A percentile compares a stretch with the other conserved stretches of the same genome.
These are phyloP conservation scores for Fusarium begoniae DNA, from an alignment of 2,329 filamentous ascomycete species.

Conservation along the genomic window DNA sequence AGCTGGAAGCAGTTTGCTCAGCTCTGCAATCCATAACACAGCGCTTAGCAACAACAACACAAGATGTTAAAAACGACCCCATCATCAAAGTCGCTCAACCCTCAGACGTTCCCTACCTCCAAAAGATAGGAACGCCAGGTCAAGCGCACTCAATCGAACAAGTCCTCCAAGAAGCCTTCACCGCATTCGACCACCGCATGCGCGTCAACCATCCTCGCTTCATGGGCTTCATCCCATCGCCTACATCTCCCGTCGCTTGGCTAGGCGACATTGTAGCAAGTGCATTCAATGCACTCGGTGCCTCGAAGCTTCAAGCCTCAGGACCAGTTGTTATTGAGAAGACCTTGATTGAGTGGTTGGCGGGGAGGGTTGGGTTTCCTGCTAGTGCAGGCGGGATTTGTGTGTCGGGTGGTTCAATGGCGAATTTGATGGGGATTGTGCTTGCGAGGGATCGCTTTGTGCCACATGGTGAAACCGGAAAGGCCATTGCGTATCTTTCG, in stretches of 20 bases:
- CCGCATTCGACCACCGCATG: constrained; percentile 17
- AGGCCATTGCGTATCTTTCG: constrained; percentile 1
- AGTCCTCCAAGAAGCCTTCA: constrained; percentile 18
- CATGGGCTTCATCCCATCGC: constrained; percentile 39
- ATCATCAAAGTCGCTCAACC: constrained; percentile 27
- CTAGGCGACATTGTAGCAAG: constrained; percentile 32
- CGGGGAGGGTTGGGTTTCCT: constrained; percentile 18
- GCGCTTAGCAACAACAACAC: constrained; percentile 1
- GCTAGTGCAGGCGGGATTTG: constrained; percentile 33
- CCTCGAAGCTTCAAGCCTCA: constrained; percentile 33
- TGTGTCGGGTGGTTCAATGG: constrained; percentile 42
- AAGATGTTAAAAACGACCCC: constrained; percentile 7
- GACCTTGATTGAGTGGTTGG: constrained; percentile 38
- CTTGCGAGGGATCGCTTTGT: constrained; percentile 32
- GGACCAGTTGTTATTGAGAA: constrained; percentile 39
- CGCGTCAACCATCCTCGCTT: constrained; percentile 28
- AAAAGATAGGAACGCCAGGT: constrained; percentile 11
- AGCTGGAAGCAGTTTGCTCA: constrained; percentile 12
- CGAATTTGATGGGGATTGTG: constrained; percentile 38
- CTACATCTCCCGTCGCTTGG: constrained; percentile 35
- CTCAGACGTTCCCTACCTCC: constrained; percentile 10
- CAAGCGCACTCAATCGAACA: constrained; percentile 12
- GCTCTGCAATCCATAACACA: constrained; percentile 5
- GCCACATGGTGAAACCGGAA: background rate
- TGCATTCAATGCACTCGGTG: constrained; percentile 35